Conservation (phyloP, 2,329 filamentous ascomycete species). For the Xylogone sp. region DNA sequence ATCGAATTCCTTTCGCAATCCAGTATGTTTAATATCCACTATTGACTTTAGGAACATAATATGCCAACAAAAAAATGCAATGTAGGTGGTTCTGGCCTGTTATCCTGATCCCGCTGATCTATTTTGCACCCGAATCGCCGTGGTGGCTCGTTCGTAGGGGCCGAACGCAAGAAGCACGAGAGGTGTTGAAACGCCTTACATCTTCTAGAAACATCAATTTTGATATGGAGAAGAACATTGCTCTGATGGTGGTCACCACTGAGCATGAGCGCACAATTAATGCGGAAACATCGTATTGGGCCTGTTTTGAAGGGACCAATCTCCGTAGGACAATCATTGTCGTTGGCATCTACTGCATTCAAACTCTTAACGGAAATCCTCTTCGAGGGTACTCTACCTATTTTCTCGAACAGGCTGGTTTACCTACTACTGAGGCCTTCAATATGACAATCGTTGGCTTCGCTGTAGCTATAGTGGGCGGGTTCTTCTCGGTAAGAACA, state of each 20-base stretch:
- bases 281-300: conserved; percentile 67
- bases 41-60: too few species aligned
- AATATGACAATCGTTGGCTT: conserved; percentile 45
- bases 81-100: conserved; percentile 46
- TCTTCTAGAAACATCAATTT: conserved; percentile 31
- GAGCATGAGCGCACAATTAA: conserved; percentile 69
- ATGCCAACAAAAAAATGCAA: too few species aligned
- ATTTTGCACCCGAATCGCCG: conserved; percentile 41
- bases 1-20: conserved; percentile 41
- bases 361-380: conserved; percentile 58
- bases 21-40: conserved; percentile 37
- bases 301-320: conserved; percentile 80
- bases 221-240: conserved; percentile 70
- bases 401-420: conserved; percentile 56
- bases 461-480: conserved; percentile 43
- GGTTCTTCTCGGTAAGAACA: conserved; percentile 41
- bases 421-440: conserved; percentile 46
- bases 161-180: conserved; percentile 37
- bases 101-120: conserved; percentile 38
- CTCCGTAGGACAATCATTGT: conserved; percentile 69
- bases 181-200: conserved; percentile 9
- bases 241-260: conserved; percentile 89
- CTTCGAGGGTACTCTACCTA: conserved; percentile 64
- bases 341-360: conserved; percentile 55
- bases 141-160: conserved; percentile 43